Percentiles rank a stretch among this genome's conserved stretches.
Evolutionary conservation across 1,284 basidiomycete genomes (phyloP).

Genomic region (Cystobasidiaceae sp.): DNA sequence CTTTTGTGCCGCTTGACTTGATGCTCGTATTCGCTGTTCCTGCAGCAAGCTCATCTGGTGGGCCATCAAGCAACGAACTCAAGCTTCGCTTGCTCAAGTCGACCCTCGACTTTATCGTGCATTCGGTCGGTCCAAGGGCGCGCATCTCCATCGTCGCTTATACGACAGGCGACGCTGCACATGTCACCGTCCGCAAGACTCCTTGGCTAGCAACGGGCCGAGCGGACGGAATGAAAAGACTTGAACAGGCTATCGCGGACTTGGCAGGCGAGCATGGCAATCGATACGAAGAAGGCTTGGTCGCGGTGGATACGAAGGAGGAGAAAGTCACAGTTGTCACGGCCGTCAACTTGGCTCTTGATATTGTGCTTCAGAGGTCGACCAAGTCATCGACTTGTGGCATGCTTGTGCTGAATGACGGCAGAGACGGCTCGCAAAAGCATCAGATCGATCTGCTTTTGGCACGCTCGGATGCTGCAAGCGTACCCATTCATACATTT

Average conservation of each 20-base stretch:
- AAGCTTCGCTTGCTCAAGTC: slow-evolving; percentile 79
- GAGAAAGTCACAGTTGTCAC: slow-evolving; percentile 94
- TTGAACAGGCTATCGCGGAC: slow-evolving; percentile 71
- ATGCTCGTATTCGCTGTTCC: slow-evolving; percentile 87
- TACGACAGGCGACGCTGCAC: slow-evolving; percentile 63
- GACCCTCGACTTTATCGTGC: slow-evolving; percentile 75
- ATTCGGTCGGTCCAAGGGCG: slow-evolving; percentile 67
- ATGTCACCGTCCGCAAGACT: slow-evolving; percentile 74
- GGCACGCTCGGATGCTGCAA: slow-evolving; percentile 86
- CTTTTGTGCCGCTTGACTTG: slow-evolving; percentile 71
- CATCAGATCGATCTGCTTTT: slow-evolving; percentile 98
- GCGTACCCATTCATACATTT: slow-evolving; percentile 88
- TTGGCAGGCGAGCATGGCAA: slow-evolving; percentile 51
- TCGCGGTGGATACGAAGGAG: slow-evolving; percentile 69
- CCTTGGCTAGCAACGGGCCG: slow-evolving; percentile 74
- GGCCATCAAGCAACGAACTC: slow-evolving; percentile 70
- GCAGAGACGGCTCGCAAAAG: slow-evolving; percentile 79
- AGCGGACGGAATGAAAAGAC: slow-evolving; percentile 60
- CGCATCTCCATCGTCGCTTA: slow-evolving; percentile 81
- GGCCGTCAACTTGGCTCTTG: slow-evolving; percentile 78
- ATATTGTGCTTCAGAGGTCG: slow-evolving; percentile 89
- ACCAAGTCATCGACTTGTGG: slow-evolving; percentile 80
- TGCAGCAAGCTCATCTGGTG: slow-evolving; percentile 54
- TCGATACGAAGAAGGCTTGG: slow-evolving; percentile 59
- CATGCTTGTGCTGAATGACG: slow-evolving; percentile 88